phyloP scores from a whole-genome alignment of 176 grass and related monocot genomes.

The Raddia distichophylla region DNA sequence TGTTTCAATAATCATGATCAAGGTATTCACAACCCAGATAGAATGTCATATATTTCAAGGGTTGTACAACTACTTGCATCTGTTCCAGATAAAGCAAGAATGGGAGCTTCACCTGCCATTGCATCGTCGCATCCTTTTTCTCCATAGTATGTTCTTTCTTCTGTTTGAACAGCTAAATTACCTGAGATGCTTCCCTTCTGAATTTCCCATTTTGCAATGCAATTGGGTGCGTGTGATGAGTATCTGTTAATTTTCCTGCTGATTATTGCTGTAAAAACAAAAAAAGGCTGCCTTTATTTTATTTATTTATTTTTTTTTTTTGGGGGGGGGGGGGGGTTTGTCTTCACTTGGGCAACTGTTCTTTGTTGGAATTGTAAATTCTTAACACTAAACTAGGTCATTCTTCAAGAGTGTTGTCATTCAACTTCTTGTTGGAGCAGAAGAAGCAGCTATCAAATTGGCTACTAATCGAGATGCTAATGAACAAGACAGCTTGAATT shows the following conservation, averaged over 20 bases:
- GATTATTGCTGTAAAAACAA: not conserved
- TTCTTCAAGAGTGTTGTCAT: conserved; percentile 73
- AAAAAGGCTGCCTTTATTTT: not conserved
- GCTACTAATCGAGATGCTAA: conserved; percentile 42
- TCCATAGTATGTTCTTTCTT: conserved; percentile 23
- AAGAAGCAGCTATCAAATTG: conserved; percentile 54
- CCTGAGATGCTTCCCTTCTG: conserved; percentile 11
- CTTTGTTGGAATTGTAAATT: conserved; percentile 35
- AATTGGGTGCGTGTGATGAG: not conserved
- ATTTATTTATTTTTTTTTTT: conserved; percentile 10
- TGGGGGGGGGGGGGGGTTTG: too few species aligned
- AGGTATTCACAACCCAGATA: conserved; percentile 48
- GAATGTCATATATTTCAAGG: conserved; percentile 54
- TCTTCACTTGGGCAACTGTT: conserved; percentile 12
- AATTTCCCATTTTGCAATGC: conserved; percentile 21
- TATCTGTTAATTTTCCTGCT: not conserved
- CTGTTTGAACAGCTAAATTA: conserved; percentile 14
- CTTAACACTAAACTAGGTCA: conserved; percentile 68
- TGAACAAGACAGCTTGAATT: conserved; percentile 41
- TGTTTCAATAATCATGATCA: conserved; percentile 43
- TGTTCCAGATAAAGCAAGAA: conserved; percentile 90
- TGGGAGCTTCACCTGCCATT: conserved; percentile 56
- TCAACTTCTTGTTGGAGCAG: conserved; percentile 74
- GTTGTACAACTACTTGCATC: conserved; percentile 79
- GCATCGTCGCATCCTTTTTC: conserved; percentile 69